phyloP scores from a whole-genome alignment of 805 yeast genomes.

The Nakazawaea ernobii region DNA sequence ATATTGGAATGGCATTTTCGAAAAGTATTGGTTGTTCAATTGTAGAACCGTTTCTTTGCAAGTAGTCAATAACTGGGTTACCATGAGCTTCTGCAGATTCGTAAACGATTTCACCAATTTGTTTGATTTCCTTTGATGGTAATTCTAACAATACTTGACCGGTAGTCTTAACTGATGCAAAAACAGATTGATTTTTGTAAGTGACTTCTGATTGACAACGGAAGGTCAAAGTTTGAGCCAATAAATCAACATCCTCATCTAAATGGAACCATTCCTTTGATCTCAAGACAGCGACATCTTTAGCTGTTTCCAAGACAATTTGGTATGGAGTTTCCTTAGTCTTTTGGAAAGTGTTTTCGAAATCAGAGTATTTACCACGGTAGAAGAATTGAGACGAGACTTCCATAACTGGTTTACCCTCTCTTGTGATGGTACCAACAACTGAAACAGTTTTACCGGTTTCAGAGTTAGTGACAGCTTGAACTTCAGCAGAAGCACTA shows the following conservation, averaged over 20 bases:
- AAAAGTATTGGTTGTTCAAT: conserved; percentile 91
- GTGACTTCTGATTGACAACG: conserved; percentile 81
- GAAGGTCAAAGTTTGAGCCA: conserved; percentile 79
- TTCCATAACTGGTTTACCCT: conserved; percentile 78
- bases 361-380: conserved; percentile 88
- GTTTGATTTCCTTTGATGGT: conserved; percentile 84
- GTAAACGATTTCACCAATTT: conserved; percentile 79
- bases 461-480: conserved; percentile 84
- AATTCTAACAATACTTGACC: conserved; percentile 86
- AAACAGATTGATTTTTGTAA: conserved; percentile 71
- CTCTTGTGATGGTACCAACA: conserved; percentile 79
- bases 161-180: conserved; percentile 70
- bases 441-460: conserved; percentile 96
- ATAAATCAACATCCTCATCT: conserved; percentile 58
- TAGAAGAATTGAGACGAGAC: conserved; percentile 93
- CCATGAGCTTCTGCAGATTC: conserved; percentile 92
- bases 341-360: conserved; percentile 87
- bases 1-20: conserved; percentile 85
- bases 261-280: conserved; percentile 98
- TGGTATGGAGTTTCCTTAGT: conserved; percentile 83
- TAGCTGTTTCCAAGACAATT: conserved; percentile 62
- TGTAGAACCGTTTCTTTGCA: conserved; percentile 84
- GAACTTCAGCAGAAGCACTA: conserved; percentile 74
- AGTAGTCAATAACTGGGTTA: conserved; percentile 94
- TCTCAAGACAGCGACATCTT: conserved; percentile 87